A percentile compares a stretch with the other conserved stretches of the same genome.
Conservation (phyloP, 805 yeast genomes). For the Cyberlindnera euphorbiae region DNA sequence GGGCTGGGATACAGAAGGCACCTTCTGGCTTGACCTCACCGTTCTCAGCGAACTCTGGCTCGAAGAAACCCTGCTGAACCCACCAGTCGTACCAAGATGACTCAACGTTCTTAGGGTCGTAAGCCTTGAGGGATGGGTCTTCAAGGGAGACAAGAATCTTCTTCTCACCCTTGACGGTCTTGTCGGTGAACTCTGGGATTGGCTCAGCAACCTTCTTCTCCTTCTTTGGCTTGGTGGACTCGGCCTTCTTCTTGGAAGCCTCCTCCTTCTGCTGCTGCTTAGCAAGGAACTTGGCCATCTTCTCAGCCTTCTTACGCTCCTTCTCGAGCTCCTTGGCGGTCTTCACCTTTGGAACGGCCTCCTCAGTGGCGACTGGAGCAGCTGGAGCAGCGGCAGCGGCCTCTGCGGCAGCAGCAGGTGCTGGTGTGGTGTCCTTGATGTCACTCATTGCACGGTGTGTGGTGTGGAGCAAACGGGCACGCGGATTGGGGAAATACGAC, state of each 20-base stretch:
- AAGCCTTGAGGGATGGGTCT: constrained; percentile 90
- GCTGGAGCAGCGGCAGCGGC: constrained; percentile 11
- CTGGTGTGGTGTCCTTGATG: no score
- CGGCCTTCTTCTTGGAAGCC: constrained; percentile 30
- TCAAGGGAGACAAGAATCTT: constrained; percentile 82
- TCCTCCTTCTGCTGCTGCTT: constrained; percentile 23
- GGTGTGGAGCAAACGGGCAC: no score
- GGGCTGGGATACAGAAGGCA: constrained; percentile 88
- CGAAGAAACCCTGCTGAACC: constrained; percentile 81
- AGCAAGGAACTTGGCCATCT: constrained; percentile 46
- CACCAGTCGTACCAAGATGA: constrained; percentile 98
- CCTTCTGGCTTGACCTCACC: constrained; percentile 83
- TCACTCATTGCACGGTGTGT: no score
- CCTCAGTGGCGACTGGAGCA: constrained; percentile 8
- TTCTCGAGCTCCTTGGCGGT: constrained; percentile 80
- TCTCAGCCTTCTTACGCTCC: constrained; percentile 84
- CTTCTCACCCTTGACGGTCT: constrained; percentile 86
- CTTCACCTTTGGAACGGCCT: constrained; percentile 40
- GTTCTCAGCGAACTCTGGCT: constrained; percentile 74
- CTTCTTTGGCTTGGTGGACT: constrained; percentile 53
- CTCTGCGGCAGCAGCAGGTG: no score
- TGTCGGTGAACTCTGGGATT: constrained; percentile 80
- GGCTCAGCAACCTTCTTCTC: constrained; percentile 68
- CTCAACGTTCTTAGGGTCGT: constrained; percentile 88
- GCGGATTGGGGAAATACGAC: no score